Percentiles rank a stretch among this genome's conserved stretches.
Evolutionary conservation across 768 basidiomycete species (phyloP).

Genomic region (Agaricus bisporus): DNA sequence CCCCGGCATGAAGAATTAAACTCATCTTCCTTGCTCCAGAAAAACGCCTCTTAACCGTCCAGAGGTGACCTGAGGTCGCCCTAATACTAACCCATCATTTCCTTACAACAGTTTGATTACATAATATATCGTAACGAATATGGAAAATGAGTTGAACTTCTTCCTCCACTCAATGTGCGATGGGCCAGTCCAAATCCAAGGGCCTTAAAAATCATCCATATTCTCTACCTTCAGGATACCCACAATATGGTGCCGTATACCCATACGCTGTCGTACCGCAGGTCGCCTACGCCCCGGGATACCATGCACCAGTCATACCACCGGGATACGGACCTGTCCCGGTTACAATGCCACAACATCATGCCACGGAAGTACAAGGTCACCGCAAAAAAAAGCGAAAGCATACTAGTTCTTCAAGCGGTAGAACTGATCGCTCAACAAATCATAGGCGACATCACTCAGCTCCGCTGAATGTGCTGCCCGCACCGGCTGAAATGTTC

Average conservation of each 20-base stretch:
- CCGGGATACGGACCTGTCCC: conserved; percentile 14
- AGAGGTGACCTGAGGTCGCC: too few species aligned
- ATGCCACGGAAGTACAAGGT: conserved; percentile 14
- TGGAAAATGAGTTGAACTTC: conserved; percentile 5
- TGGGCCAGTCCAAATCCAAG: conserved; percentile 12
- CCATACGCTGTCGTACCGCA: background rate
- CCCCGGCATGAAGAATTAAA: too few species aligned
- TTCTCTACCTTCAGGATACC: conserved; percentile 4
- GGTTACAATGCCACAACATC: conserved; percentile 18
- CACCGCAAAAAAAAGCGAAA: conserved; percentile 3
- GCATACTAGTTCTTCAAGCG: background rate
- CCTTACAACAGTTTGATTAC: conserved; percentile 5
- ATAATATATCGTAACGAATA: conserved; percentile 2
- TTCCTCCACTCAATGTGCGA: background rate
- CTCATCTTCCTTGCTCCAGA: too few species aligned
- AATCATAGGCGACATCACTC: background rate
- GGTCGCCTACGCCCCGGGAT: conserved; percentile 6
- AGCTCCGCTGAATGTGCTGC: background rate
- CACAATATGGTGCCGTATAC: conserved; percentile 5
- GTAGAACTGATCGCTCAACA: background rate
- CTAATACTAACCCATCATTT: too few species aligned
- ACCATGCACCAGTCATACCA: conserved; percentile 13
- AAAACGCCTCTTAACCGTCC: too few species aligned
- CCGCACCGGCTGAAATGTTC: conserved; percentile 12
- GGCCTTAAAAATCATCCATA: conserved; percentile 1